Percentiles rank a stretch among this genome's conserved stretches.
phyloP scores from a whole-genome alignment of 768 basidiomycete genomes.

The Lentinula lateritia region DNA sequence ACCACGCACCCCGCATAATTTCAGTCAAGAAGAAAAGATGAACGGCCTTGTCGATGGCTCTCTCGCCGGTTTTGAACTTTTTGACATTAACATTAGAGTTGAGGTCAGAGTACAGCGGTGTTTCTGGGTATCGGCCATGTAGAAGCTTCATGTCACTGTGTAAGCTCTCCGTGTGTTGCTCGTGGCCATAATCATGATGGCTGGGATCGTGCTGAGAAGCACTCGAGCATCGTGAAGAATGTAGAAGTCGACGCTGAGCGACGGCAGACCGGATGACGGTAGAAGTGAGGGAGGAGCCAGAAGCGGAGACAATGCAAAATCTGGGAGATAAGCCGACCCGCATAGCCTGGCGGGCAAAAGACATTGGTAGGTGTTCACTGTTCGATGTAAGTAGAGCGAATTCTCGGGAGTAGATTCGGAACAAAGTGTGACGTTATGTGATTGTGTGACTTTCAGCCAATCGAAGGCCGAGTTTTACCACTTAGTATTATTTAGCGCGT shows the following conservation, averaged over 20 bases:
- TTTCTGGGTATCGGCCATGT: not conserved
- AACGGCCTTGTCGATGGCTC: slow-evolving; percentile 93
- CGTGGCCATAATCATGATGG: slow-evolving; percentile 16
- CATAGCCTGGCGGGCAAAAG: slow-evolving; percentile 38
- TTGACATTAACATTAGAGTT: slow-evolving; percentile 27
- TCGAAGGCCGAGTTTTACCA: slow-evolving; percentile 11
- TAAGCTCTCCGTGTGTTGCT: slow-evolving; percentile 22
- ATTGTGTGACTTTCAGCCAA: slow-evolving; percentile 22
- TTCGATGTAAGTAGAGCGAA: slow-evolving; percentile 19
- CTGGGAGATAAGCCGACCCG: slow-evolving; percentile 1
- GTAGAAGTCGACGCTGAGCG: slow-evolving; percentile 47
- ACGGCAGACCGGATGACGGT: slow-evolving; percentile 25
- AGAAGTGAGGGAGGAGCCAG: slow-evolving; percentile 20
- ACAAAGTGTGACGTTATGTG: slow-evolving; percentile 6
- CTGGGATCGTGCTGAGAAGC: slow-evolving; percentile 22
- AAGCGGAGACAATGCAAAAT: slow-evolving; percentile 10
- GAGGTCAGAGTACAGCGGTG: slow-evolving; percentile 9
- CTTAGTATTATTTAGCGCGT: not conserved
- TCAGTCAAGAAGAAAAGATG: slow-evolving; percentile 99
- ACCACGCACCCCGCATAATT: slow-evolving; percentile 79
- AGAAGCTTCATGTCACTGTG: slow-evolving; percentile 26
- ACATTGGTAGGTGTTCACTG: slow-evolving; percentile 37
- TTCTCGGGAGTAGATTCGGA: slow-evolving; percentile 19
- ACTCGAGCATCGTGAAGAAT: slow-evolving; percentile 30
- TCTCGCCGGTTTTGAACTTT: slow-evolving; percentile 71